Conservation (phyloP, 495 filamentous ascomycete genomes). For the Lophium mytilinum region DNA sequence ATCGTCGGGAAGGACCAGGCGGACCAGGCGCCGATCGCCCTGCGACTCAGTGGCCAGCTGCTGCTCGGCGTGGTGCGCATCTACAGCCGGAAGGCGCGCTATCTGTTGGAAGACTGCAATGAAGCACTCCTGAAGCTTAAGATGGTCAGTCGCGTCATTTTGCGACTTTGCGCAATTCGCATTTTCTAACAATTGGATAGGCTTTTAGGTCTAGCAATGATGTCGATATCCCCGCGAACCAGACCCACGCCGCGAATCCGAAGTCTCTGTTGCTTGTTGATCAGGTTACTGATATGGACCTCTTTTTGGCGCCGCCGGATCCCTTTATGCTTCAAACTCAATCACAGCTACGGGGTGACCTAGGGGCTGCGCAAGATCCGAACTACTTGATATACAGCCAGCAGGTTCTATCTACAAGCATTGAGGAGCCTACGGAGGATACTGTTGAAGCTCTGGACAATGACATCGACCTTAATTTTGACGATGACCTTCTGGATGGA, state of each 20-base stretch:
- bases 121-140: slow-evolving; percentile 96
- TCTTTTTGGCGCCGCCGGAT: slow-evolving; percentile 48
- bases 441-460: slow-evolving; percentile 47
- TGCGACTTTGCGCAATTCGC: no score
- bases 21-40: slow-evolving; percentile 78
- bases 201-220: slow-evolving; percentile 46
- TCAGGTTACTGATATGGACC: slow-evolving; percentile 79
- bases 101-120: slow-evolving; percentile 92
- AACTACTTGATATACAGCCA: slow-evolving; percentile 31
- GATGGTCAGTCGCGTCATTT: slow-evolving; percentile 55
- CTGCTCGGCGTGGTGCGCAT: slow-evolving; percentile 93
- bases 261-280: slow-evolving; percentile 58
- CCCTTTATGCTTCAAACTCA: slow-evolving; percentile 31
- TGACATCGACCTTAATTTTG: slow-evolving; percentile 50
- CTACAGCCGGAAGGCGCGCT: slow-evolving; percentile 93
- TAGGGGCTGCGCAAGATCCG: no score
- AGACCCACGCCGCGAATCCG: slow-evolving; percentile 39
- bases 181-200: slow-evolving; percentile 18
- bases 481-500: slow-evolving; percentile 45
- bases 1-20: slow-evolving; percentile 78
- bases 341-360: not conserved
- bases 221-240: slow-evolving; percentile 42
- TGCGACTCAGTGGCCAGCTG: slow-evolving; percentile 88
- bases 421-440: slow-evolving; percentile 19
- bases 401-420: slow-evolving; percentile 22